Evolutionary conservation across 176 grass and related monocot species (phyloP).

Genomic region (Poa annua): DNA sequence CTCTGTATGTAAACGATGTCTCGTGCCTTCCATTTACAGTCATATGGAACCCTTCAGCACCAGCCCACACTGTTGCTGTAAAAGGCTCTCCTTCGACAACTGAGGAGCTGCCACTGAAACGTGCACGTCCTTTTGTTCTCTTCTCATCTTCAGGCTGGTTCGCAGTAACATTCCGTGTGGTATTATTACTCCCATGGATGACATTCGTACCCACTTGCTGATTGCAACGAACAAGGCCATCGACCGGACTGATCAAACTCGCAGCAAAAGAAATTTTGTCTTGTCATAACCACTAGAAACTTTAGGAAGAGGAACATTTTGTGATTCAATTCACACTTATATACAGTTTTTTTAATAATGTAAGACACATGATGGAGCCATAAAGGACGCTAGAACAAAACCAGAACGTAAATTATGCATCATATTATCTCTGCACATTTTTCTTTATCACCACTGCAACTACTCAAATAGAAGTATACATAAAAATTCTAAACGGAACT

Average conservation of each 20-base stretch:
- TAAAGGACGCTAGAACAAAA: conserved; percentile 23
- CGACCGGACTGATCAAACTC: conserved; percentile 64
- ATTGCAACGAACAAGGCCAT: conserved; percentile 81
- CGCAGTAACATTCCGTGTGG: conserved; percentile 50
- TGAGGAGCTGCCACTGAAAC: conserved; percentile 54
- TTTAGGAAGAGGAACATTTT: conserved; percentile 4
- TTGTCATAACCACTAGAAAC: conserved; percentile 34
- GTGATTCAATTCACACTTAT: conserved; percentile 22
- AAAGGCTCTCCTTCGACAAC: conserved; percentile 69
- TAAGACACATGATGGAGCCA: neutral
- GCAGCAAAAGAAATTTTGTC: conserved; percentile 19
- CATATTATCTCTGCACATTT: neutral
- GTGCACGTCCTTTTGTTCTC: conserved; percentile 38
- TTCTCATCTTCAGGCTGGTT: conserved; percentile 47
- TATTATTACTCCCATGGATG: conserved; percentile 43
- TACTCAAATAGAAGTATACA: conserved; percentile 15
- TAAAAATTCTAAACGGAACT: conserved; percentile 1
- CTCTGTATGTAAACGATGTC: conserved; percentile 78
- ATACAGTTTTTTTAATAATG: conserved; percentile 11
- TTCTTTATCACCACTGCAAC: neutral
- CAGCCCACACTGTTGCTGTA: conserved; percentile 72
- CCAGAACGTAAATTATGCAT: neutral
- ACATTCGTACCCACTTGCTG: conserved; percentile 48
- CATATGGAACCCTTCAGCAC: conserved; percentile 3
- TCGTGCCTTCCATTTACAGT: conserved; percentile 75